Base-by-base conservation (phyloP, 352 stramenopile genomes). In the Aphanomyces invadans region DNA sequence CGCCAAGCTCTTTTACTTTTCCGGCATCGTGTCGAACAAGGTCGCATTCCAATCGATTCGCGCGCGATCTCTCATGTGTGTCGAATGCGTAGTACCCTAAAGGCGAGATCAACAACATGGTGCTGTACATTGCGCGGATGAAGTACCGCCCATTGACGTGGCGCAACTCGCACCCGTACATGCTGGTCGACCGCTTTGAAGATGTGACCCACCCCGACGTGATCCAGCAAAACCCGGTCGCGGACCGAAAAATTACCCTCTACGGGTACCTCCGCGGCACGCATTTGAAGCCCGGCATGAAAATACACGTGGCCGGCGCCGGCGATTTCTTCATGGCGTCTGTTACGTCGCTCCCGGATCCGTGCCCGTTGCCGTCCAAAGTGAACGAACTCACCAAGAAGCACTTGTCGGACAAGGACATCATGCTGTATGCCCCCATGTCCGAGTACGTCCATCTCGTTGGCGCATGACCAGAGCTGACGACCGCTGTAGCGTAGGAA, bases 161-260 rank as follows among this genome's bases (percentile, higher is more conserved):
- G 97, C 83, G 97, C 12, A 99, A 99, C 77, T 96, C 96, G n/a
- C 97, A 99, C 74, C 95, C 97, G 28, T 99, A 99, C 77, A 82
- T 99, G 70, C 73, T 99, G 2, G 95, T 97, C 5, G 97, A 99
- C 76, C 88, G 97, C 15, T 92, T 97, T 56, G 90, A 99, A 70
- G 97, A 99, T 74, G 95, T 99, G 25, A 99, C 97, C 1, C 81
- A 97, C 70, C 94, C 95, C 0, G 90, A 97, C 60, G 76, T 95
- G 45, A 83, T 99, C 57, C 87, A 98, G 68, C 89, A 92, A 23
- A 94, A 99, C 76, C 76, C 87, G 36, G 75, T 89, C 23, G 87
- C 90, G 42, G 92, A 98, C 68, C 89, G 96, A 38, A 94, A 87
- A 55, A 81, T 99, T 32, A 97, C 89, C 39, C 86, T 99, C 65